Evolutionary conservation across 352 stramenopile species (phyloP), one percentile per base, ranked within the genome.

Genomic region (Globisporangium heterothallicum): DNA sequence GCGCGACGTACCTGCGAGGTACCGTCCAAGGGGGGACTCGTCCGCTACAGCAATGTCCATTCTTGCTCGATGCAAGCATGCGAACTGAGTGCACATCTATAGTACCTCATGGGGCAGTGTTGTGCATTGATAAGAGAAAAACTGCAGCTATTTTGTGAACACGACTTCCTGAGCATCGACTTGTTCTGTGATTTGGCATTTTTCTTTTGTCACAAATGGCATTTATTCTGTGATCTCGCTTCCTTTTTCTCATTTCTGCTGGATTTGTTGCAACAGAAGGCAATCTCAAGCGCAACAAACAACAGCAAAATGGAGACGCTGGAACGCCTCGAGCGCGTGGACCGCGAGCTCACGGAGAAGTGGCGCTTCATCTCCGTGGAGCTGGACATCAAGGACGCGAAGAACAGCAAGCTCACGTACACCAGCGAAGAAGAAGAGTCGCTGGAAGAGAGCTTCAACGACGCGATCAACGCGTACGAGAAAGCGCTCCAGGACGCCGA

Each of bases 391-490:
- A 49, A 53, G 0, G 56, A 55, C 12, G 38, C 46, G 2, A n/a
- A 22, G 8, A 21, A 14, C 24, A 42, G 42, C 55, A 49, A 74
- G 40, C 62, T 87, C 16, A 58, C 40, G 9, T 92, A 83, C 52
- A 81, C 74, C 0, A 53, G 46, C 4, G 68, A 75, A 25, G 81
- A 92, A 44, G 81, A 92, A 58, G 71, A 79, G 54, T 49, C 46
- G 22, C 56, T 88, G 6, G 76, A 88, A 50, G 72, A 84, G 44
- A 68, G 72, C 29, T 63, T 89, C 43, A 79, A 62, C 52, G 75
- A 70, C 16, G 64, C 63, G 12, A 64, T 86, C 27, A 43, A 56
- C 19, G 42, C 61, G 32, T 72, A 74, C 36, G 58, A 65, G 40
- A 59, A 61, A 16, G 70, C 67, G 19, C 14, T 89, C 16, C 36